Base-by-base conservation (phyloP, 2,329 filamentous ascomycete species). In the Calonectria hawksworthii region DNA sequence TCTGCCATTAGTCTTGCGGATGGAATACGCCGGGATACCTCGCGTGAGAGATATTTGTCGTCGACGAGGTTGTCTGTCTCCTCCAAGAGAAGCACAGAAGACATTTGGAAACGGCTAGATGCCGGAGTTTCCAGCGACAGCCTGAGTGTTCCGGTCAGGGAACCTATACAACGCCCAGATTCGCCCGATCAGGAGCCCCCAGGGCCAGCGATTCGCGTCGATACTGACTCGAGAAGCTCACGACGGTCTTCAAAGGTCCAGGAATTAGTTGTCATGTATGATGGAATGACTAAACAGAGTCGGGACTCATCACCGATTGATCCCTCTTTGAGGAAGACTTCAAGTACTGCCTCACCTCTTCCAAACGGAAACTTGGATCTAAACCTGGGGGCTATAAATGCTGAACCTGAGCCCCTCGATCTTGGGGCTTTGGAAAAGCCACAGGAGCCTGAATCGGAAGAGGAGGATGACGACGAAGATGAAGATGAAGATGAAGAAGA, bases 221-320 rank as follows among this genome's bases (percentile, higher is more conserved):
- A 61, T 23, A 74, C 68, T 8, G 72, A 70, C n/a, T 59, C 73
- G 6, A 64, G 75, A 26, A 41, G 71, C n/a, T 73, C 70, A 4
- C 76, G 80, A 44, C 81, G 86, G 67, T 59, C 77, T 7, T 77
- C 79, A 10, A 90, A 88, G 75, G 88, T 91, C 3, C 88, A 89
- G 69, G 87, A 88, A 63, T 82, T 91, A 30, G 89, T 90, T 38
- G 86, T 86, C 28, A 86, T 88, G 83, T 90, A 86, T 64, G 89
- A 92, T 73, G 87, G 86, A 4, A 84, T 90, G 16, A 77, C 83
- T 0, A 84, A 77, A 68, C 72, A 77, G n/a, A 79, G 52, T 21
- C 70, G 66, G 11, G 80, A 76, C 47, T 70, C 51, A 16, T 81
- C 80, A 3, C 80, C 80, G 16, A 59, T 77, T 36, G 79, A 80